Evolutionary conservation across 202 grass and related monocot genomes (phyloP), one percentile per base, ranked within the genome.

Genomic region (Carex arenaria): DNA sequence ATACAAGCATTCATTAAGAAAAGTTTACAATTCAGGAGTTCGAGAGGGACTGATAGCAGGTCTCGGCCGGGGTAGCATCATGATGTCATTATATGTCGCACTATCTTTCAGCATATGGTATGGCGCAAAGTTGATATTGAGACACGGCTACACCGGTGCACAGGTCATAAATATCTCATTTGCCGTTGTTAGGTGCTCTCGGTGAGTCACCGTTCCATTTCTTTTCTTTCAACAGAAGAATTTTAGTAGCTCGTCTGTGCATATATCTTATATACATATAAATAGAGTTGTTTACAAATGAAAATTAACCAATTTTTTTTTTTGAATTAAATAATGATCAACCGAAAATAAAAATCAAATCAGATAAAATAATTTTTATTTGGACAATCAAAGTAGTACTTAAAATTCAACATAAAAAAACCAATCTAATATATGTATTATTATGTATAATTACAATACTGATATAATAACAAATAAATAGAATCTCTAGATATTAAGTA

Each of bases 91-190:
- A 10, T 95, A 91, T 86, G 86, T 79, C 60, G 87, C 90, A 28
- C 89, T 91, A 71, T 88, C 90, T 1, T 65, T 95, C 51, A 90
- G 86, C 18, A 86, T 92, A 64, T 95, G 93, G 93, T 95, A 92
- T 18, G 93, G 93, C 11, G 86, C 88, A 18, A 92, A 92, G 85
- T 84, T 95, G 19, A 92, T 95, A 80, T 54, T 95, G 51, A 69
- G 85, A 10, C 92, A 87, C 4, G 59, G 80, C 0, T 95, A 95
- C 71, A 91, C 82, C 8, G 93, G 93, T 4, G 93, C 86, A 0
- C 42, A 87, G 12, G 90, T 95, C 17, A 89, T 95, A 43, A 95
- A 91, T 80, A 85, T 95, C 13, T 87, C 92, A 55, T 85, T 91
- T 57, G 90, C 93, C 4, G 78, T 95, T 54, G 85, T 91, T 61